A percentile compares a stretch with the other conserved stretches of the same genome.
phyloP scores from a whole-genome alignment of 768 basidiomycete species.

The Auriscalpium vulgare region DNA sequence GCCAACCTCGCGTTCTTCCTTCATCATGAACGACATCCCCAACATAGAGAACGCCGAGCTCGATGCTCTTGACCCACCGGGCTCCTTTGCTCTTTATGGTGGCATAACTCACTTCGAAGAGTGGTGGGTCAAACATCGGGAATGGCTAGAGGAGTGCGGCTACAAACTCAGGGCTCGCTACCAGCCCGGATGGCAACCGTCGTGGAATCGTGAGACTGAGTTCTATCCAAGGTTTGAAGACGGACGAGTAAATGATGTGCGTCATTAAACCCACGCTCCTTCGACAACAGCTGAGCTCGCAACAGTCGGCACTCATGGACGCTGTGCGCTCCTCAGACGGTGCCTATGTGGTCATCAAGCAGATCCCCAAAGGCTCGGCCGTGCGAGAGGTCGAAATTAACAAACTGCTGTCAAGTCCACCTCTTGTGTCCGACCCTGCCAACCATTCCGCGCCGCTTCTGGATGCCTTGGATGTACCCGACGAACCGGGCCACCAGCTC shows the following conservation, averaged over 20 bases:
- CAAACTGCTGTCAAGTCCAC: constrained; percentile 1
- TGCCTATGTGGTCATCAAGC: constrained; percentile 14
- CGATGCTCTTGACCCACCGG: too few relatives aligned
- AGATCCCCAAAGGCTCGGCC: neutral
- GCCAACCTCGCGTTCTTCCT: too few relatives aligned
- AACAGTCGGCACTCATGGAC: constrained; percentile 8
- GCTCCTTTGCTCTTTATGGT: too few relatives aligned
- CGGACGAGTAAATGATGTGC: neutral
- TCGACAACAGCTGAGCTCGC: neutral
- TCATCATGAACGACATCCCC: too few relatives aligned
- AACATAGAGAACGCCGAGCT: too few relatives aligned
- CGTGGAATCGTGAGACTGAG: neutral
- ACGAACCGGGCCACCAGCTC: neutral
- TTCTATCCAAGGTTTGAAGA: constrained; percentile 4
- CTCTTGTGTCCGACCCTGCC: constrained; percentile 7
- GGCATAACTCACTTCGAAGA: neutral
- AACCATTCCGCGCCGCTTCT: constrained; percentile 18
- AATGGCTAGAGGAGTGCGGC: neutral
- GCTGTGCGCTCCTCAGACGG: constrained; percentile 13
- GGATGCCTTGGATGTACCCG: constrained; percentile 14
- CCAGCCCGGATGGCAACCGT: constrained; percentile 6
- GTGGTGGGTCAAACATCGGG: constrained; percentile 9
- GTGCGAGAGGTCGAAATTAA: constrained; percentile 6
- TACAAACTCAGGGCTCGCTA: constrained; percentile 11
- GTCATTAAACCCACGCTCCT: neutral